phyloP scores from a whole-genome alignment of 805 yeast genomes.

The Zygosaccharomyces pseudorouxii region DNA sequence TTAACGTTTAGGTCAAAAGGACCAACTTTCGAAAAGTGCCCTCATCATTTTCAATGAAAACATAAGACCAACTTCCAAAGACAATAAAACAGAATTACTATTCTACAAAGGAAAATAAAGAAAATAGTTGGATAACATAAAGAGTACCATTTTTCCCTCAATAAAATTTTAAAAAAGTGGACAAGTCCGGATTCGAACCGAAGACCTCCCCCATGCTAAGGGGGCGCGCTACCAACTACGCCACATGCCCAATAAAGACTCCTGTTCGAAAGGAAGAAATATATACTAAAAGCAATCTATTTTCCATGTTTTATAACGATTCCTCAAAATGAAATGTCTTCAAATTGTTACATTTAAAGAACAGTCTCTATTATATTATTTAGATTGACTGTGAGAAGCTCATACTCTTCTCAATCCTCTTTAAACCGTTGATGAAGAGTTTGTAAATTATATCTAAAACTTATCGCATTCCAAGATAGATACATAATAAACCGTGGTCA shows the following conservation, averaged over 20 bases:
- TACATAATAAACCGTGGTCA: not conserved
- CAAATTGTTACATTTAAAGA: no score
- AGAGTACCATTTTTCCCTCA: no score
- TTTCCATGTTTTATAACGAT: not conserved
- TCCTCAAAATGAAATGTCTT: not conserved
- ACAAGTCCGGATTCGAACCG: conserved; percentile 14
- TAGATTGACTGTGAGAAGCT: not conserved
- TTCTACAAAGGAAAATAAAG: no score
- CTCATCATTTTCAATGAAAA: no score
- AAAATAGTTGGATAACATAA: no score
- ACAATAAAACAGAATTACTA: no score
- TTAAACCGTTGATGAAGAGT: not conserved
- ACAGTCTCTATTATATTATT: not conserved
- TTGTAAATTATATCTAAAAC: not conserved
- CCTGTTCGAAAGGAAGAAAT: not conserved
- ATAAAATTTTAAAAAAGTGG: conserved; percentile 1
- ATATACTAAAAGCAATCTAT: not conserved
- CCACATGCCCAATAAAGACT: conserved; percentile 7
- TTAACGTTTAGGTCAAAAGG: no score
- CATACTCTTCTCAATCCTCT: not conserved
- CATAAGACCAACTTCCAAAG: no score
- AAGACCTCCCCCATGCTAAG: conserved; percentile 14
- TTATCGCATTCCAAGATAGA: not conserved
- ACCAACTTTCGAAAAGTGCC: no score
- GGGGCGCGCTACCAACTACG: conserved; percentile 14